A percentile compares a stretch with the other conserved stretches of the same genome.
Evolutionary conservation across 2,329 filamentous ascomycete genomes (phyloP).

Genomic region (Elsinoe fawcettii): DNA sequence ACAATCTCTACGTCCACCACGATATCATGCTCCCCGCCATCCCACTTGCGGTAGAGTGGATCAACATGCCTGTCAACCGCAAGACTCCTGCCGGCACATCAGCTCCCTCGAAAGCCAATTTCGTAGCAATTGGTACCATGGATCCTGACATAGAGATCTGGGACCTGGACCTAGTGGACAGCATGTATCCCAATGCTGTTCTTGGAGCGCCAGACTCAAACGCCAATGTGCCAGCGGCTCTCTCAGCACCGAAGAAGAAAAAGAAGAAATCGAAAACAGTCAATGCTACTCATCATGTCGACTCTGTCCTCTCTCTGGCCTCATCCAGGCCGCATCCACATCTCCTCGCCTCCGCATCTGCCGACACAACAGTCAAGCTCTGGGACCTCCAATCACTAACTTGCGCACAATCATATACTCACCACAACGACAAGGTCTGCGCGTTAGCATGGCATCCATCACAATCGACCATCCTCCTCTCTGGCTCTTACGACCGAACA

Average conservation of each 20-base stretch:
- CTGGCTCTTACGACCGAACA: constrained; percentile 90
- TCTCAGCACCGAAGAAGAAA: constrained; percentile 62
- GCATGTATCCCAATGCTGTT: constrained; percentile 97
- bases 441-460: constrained; percentile 85
- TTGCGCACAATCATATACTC: constrained; percentile 90
- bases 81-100: constrained; percentile 22
- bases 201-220: constrained; percentile 62
- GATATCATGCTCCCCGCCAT: constrained; percentile 99
- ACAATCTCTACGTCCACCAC: constrained; percentile 98
- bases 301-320: constrained; percentile 82
- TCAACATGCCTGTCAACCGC: constrained; percentile 83
- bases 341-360: constrained; percentile 86
- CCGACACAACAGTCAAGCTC: constrained; percentile 93
- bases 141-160: constrained; percentile 98
- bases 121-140: constrained; percentile 92
- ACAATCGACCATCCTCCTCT: constrained; percentile 81
- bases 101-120: constrained; percentile 62
- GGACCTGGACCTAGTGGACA: constrained; percentile 92
- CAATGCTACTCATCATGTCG: constrained; percentile 88
- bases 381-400: constrained; percentile 92
- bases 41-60: constrained; percentile 90
- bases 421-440: constrained; percentile 98
- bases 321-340: constrained; percentile 92
- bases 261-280: constrained; percentile 84
- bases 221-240: constrained; percentile 19